A percentile compares a stretch with the other conserved stretches of the same genome.
phyloP scores from a whole-genome alignment of 73 alveolate species.

The Symbiodinium natans region DNA sequence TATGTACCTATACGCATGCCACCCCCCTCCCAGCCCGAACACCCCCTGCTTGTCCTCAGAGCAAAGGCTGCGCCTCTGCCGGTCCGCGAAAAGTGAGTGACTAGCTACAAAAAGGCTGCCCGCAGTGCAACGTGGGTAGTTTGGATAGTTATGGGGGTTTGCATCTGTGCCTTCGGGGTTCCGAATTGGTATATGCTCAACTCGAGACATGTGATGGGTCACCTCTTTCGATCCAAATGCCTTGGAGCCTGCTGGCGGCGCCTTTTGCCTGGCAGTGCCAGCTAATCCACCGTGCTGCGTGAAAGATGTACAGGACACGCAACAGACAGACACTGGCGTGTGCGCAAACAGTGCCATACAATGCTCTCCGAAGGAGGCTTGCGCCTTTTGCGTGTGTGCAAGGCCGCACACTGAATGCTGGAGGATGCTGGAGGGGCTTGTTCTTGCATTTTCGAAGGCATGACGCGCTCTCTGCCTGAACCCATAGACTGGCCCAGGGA shows the following conservation, averaged over 20 bases:
- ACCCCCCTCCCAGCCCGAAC: no score
- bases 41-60: not conserved
- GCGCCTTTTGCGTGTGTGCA: not conserved
- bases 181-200: no score
- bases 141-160: no score
- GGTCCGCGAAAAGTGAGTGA: no score
- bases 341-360: not conserved
- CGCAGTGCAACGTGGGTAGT: no score
- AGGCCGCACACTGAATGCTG: constrained; percentile 4
- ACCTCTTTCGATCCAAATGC: no score
- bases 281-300: not conserved
- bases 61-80: no score
- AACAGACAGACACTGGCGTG: not conserved
- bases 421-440: not conserved
- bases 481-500: not conserved
- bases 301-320: not conserved
- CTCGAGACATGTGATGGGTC: no score
- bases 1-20: no score
- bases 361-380: not conserved
- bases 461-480: not conserved
- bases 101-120: no score
- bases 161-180: no score
- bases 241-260: not conserved
- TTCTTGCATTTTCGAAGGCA: not conserved
- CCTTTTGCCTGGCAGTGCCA: constrained; percentile 1